Percentiles rank a stretch among this genome's conserved stretches.
Evolutionary conservation across 768 basidiomycete species (phyloP).

Genomic region (Boletus barrowsii): DNA sequence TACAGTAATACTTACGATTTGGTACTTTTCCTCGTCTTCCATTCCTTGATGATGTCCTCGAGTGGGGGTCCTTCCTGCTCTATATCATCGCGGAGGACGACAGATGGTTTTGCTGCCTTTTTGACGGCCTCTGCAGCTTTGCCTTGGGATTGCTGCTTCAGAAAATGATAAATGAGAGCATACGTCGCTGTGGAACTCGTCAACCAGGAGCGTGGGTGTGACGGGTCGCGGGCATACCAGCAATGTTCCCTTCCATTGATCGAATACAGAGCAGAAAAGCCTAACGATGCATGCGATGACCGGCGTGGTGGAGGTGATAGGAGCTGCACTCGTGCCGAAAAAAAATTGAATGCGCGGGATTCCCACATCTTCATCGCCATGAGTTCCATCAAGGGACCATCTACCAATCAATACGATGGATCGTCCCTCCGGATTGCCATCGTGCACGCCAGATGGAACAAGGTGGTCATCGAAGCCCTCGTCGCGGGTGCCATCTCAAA

Average conservation of each 20-base stretch:
- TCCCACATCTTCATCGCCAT: constrained; percentile 22
- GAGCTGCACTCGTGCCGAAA: no score
- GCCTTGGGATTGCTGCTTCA: constrained; percentile 58
- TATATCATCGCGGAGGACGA: constrained; percentile 57
- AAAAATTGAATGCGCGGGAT: neutral
- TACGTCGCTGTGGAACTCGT: constrained; percentile 56
- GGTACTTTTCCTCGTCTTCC: constrained; percentile 44
- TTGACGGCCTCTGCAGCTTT: constrained; percentile 74
- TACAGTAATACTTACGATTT: constrained; percentile 24
- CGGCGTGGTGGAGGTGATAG: no score
- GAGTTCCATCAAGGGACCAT: constrained; percentile 72
- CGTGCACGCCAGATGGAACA: constrained; percentile 97
- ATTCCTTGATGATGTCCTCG: constrained; percentile 63
- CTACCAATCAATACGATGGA: constrained; percentile 69
- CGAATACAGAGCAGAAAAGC: neutral
- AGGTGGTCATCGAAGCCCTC: constrained; percentile 78
- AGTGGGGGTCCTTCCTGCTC: constrained; percentile 49
- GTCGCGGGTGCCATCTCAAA: constrained; percentile 76
- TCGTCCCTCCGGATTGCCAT: constrained; percentile 82
- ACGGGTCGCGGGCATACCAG: constrained; percentile 38
- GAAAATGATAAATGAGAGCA: constrained; percentile 71
- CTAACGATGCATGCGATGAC: neutral
- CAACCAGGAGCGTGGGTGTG: constrained; percentile 7
- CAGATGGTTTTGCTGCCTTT: constrained; percentile 64
- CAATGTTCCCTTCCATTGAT: constrained; percentile 50